Base-by-base conservation (phyloP, 805 yeast species). In the Starmerella potacharoeniae region DNA sequence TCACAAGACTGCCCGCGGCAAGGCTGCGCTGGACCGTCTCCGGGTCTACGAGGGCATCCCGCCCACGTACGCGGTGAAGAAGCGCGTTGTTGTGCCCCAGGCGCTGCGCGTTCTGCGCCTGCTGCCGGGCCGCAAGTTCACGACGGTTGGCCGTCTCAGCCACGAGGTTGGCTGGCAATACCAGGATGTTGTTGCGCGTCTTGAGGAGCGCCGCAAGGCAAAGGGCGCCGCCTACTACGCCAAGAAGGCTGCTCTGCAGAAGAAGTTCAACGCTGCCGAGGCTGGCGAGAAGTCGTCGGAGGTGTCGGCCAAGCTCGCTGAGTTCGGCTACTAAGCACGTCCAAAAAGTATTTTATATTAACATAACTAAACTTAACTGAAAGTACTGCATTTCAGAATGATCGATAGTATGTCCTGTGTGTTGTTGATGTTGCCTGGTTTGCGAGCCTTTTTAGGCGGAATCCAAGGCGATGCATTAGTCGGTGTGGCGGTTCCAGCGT, bases 11-110 rank as follows among this genome's bases (percentile, higher is more conserved):
- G 93, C 97, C 70, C 93, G 97, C 80, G 99, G 99, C 79, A 86
- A 87, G 82, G 97, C 97, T 74, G 99, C 99, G 71, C 78, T 93
- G 73, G 97, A 90, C 82, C 90, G 97, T 81, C 86, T 93, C 71
- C 88, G 93, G 91, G 97, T 91, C 69, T 93, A 87, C 72, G 98
- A 93, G 81, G 99, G 99, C 85, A 83, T 93, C 65, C 99, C 99
- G 77, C 89, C 97, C 62, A 97, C 98, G 79, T 93, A 86, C 79
- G 98, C 93, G 93, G 88, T 84, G 81, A 87, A 89, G 88, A 91
- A 91, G 95, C 88, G 96, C 77, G 96, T 90, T 74, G 98, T 93
- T 69, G 98, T 93, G 73, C 98, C 98, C 75, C 96, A 88, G 81
- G 98, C 98, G 73, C 82, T 93, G 74, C 88, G 98, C 81, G 96